phyloP scores from a whole-genome alignment of 805 yeast species.

The Yamadazyma sp. region DNA sequence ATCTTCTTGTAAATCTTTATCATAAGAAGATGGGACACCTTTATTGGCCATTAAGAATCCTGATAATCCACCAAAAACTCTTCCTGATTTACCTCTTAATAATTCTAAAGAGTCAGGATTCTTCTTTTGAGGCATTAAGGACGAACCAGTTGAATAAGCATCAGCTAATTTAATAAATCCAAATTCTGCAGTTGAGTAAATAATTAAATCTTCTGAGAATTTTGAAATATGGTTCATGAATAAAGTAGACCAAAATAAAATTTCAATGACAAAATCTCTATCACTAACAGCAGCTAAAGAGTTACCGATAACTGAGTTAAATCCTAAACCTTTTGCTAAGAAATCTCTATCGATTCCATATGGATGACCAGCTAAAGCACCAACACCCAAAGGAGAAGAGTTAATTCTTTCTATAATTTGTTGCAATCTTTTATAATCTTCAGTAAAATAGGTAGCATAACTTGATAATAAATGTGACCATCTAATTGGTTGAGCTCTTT shows the following conservation, averaged over 20 bases:
- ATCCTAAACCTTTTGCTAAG: slow-evolving; percentile 76
- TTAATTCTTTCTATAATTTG: slow-evolving; percentile 83
- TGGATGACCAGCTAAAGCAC: slow-evolving; percentile 99
- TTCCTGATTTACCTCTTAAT: slow-evolving; percentile 94
- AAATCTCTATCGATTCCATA: slow-evolving; percentile 97
- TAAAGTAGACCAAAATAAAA: slow-evolving; percentile 91
- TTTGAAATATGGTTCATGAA: slow-evolving; percentile 96
- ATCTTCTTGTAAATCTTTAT: slow-evolving; percentile 98
- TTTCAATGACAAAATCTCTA: slow-evolving; percentile 95
- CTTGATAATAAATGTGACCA: slow-evolving; percentile 98
- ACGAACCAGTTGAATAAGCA: slow-evolving; percentile 97
- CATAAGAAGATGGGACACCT: slow-evolving; percentile 96
- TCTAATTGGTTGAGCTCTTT: slow-evolving; percentile 99
- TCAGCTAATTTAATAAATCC: slow-evolving; percentile 92
- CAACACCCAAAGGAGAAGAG: slow-evolving; percentile 90
- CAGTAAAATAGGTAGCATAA: slow-evolving; percentile 91
- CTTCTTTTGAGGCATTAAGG: slow-evolving; percentile 98
- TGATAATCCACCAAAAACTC: slow-evolving; percentile 91
- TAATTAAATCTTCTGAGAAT: slow-evolving; percentile 89
- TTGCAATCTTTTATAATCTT: slow-evolving; percentile 80
- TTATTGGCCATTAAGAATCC: slow-evolving; percentile 96
- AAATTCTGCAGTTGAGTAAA: slow-evolving; percentile 96
- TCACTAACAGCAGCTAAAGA: slow-evolving; percentile 96
- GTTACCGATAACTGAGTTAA: slow-evolving; percentile 86
- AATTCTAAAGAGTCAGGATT: slow-evolving; percentile 96